Evolutionary conservation across 768 basidiomycete genomes (phyloP), one percentile per base, ranked within the genome.

Genomic region (Lactifluus hygrophoroides): DNA sequence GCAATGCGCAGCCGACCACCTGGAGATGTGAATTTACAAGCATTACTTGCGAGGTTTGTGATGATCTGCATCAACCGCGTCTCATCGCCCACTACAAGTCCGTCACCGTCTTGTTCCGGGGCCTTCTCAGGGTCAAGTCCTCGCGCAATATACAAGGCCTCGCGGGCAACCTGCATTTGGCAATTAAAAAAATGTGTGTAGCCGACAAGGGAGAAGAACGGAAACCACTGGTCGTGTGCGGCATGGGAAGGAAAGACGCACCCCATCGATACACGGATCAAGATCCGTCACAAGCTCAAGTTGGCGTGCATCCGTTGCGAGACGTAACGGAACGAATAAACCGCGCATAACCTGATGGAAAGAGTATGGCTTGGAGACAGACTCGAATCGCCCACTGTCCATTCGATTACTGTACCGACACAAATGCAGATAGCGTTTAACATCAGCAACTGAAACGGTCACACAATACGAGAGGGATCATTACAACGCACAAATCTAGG

Each of bases 311-410:
- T 88, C 75, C 5, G 86, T 84, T 13, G 84, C 81, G 61, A 90
- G 70, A 37, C 78, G 80, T 16, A 90, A 71, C 5, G 87, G 85
- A 9, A 85, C 78, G 58, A 88, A 81, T 52, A 90, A 75, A 6
- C 86, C 88, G 13, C 80, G 80, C 76, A 90, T 82, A 38, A 85
- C 84, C 66, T 85, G 81, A 68, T 90, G 88, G 66, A 90, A 89
- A 10, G 81, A 74, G 69, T 87, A 90, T 8, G 88, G 87, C 77
- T 82, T 66, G 21, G 76, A 76, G 19, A 81, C 78, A 27, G 81
- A 83, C 68, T 90, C 86, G 64, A 96, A 95, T 52, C 83, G 81
- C 3, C 89, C 89, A 56, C 86, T 87, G 65, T 94, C 90, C 85
- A 90, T 88, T 42, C 88, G 84, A 74, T 90, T 88, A 69, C 88